A percentile compares a stretch with the other conserved stretches of the same genome.
phyloP scores from a whole-genome alignment of 306 rosid species.

The Cucurbita maxima region DNA sequence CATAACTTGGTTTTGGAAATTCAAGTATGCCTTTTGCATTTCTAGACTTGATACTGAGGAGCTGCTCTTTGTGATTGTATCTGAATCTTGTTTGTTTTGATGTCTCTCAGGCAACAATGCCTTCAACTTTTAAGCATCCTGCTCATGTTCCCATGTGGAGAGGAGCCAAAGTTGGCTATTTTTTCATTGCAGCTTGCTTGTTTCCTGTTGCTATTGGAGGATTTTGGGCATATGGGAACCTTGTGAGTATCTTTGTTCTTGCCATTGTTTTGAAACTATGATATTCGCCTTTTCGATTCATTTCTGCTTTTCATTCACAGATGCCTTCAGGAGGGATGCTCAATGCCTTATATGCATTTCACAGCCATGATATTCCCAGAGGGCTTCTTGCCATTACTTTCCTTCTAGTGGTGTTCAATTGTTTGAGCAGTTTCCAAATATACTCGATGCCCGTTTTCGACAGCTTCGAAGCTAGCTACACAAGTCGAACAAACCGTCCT shows the following conservation, averaged over 20 bases:
- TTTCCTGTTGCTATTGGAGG: constrained; percentile 96
- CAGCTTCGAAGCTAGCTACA: constrained; percentile 96
- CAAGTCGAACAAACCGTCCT: constrained; percentile 90
- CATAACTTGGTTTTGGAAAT: constrained; percentile 82
- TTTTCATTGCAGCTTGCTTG: constrained; percentile 88
- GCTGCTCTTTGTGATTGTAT: background rate
- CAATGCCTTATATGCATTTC: constrained; percentile 74
- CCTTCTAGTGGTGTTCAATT: constrained; percentile 89
- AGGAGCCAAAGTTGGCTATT: constrained; percentile 97
- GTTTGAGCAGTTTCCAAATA: constrained; percentile 93
- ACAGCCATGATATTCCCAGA: constrained; percentile 72
- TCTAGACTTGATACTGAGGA: background rate
- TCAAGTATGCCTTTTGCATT: constrained; percentile 36
- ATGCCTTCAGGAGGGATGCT: constrained; percentile 95
- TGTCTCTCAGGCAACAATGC: constrained; percentile 75
- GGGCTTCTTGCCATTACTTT: constrained; percentile 72
- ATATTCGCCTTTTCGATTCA: background rate
- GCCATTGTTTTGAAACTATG: background rate
- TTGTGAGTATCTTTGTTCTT: constrained; percentile 35
- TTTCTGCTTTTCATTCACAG: constrained; percentile 17
- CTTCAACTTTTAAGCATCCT: constrained; percentile 94
- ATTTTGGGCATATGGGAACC: constrained; percentile 94
- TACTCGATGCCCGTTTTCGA: constrained; percentile 98
- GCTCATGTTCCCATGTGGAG: constrained; percentile 99
- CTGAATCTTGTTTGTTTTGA: constrained; percentile 3